Evolutionary conservation across 2,329 filamentous ascomycete species (phyloP), one percentile per base, ranked within the genome.

Genomic region (Epichloe scottii): DNA sequence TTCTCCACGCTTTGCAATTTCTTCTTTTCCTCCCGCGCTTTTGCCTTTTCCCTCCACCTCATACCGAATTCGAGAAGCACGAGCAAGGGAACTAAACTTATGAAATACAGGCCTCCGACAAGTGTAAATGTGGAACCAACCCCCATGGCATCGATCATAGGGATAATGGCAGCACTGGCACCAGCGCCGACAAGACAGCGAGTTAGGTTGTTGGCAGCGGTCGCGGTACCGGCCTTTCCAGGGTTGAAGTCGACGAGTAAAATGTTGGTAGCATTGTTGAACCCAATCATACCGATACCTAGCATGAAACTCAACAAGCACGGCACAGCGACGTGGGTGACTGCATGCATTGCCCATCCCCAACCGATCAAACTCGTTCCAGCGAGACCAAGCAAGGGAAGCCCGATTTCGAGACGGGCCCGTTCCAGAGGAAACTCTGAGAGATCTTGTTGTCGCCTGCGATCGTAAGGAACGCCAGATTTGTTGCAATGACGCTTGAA

Each of bases 401-500:
- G 57, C 0, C 70, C 72, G 17, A 77, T 58, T 55, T 78, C 70
- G 1, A 78, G 63, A 1, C 76, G 68, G 0, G 70, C 76, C 2
- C 66, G 64, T 58, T 80, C 76, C 10, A 80, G 72, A 1, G 76
- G 75, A 37, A 79, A 78, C 0, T 63, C 55, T 0, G 64, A 57
- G 12, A 79, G 62, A 53, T 78, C 72, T 34, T 70, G 68, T 55
- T 75, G 75, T 10, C 76, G 74, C 46, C 70, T 75, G 56, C 72
- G 73, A 51, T 74, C 74, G 50, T 82, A 71, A 0, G 70, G 60
- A 10, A 85, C 66, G 10, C 76, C 76, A 0, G 78, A 63, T 5
- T 65, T 69, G 10, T 64, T 61, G 12, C 82, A 82, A 52, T 84
- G 74, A 1, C 82, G 77, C 1, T 75, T 72, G 62, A 82, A 89